phyloP scores from a whole-genome alignment of 1,139 yeast species.

The Pichia norvegensis region DNA sequence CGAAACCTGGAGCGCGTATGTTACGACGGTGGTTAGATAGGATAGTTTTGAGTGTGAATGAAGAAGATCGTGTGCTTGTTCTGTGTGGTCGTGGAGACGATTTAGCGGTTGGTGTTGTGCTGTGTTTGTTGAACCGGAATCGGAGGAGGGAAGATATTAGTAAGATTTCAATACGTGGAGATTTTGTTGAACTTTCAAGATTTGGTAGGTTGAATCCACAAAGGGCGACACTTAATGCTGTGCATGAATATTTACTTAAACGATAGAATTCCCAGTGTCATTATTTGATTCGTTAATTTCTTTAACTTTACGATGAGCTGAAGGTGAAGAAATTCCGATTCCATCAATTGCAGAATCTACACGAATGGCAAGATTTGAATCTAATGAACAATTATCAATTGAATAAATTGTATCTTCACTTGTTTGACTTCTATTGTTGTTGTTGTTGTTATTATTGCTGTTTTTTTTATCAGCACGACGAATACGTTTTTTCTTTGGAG shows the following conservation, averaged over 20 bases:
- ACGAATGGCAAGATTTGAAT: not conserved
- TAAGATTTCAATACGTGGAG: conserved; percentile 50
- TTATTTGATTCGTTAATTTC: too few relatives aligned
- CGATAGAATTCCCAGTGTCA: not conserved
- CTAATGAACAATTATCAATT: not conserved
- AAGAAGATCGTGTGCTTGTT: conserved; percentile 30
- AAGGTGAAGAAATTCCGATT: not conserved
- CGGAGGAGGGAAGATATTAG: conserved; percentile 11
- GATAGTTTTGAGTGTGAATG: not conserved
- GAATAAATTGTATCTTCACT: conserved; percentile 2
- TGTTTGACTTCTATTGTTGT: not conserved
- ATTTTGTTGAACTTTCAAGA: conserved; percentile 45
- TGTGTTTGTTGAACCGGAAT: conserved; percentile 34
- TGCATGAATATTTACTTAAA: conserved; percentile 23
- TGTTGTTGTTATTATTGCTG: not conserved
- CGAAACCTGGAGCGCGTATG: not conserved
- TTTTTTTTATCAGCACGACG: not conserved
- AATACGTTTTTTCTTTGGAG: conserved; percentile 37
- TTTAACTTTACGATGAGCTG: too few relatives aligned
- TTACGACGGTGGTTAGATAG: not conserved
- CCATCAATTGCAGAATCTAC: not conserved
- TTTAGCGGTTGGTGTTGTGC: conserved; percentile 51
- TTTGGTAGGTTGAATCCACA: conserved; percentile 58
- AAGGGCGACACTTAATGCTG: conserved; percentile 58
- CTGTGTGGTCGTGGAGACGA: conserved; percentile 64